Conservation (phyloP, 1,284 basidiomycete species). For the Ganoderma boninense region DNA sequence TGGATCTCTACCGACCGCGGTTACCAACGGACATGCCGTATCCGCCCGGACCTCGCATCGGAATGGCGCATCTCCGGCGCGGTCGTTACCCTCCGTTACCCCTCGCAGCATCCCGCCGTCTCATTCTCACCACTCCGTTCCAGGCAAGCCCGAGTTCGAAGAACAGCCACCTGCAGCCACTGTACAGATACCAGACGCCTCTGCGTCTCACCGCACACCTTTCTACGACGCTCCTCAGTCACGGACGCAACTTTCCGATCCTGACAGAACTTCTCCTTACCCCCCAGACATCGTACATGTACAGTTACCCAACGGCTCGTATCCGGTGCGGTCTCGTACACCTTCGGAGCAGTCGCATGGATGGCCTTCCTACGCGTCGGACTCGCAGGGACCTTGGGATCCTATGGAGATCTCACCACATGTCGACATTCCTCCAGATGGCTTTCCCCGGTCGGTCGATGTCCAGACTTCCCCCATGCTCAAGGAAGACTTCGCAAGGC, state of each 20-base stretch:
- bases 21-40: conserved; percentile 41
- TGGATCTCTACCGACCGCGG: conserved; percentile 31
- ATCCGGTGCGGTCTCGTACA: conserved; percentile 25
- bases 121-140: conserved; percentile 60
- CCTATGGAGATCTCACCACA: conserved; percentile 67
- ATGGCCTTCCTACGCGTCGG: conserved; percentile 42
- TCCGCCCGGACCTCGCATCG: conserved; percentile 44
- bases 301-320: conserved; percentile 25
- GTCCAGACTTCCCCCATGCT: conserved; percentile 59
- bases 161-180: conserved; percentile 40
- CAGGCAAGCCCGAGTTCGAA: conserved; percentile 48
- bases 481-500: conserved; percentile 56
- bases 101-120: conserved; percentile 67
- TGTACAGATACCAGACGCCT: conserved; percentile 54
- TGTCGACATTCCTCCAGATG: conserved; percentile 50
- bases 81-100: conserved; percentile 57
- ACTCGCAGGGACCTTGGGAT: conserved; percentile 54
- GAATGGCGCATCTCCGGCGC: conserved; percentile 42
- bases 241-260: conserved; percentile 23
- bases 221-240: conserved; percentile 51
- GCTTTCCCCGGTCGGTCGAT: conserved; percentile 56
- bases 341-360: conserved; percentile 33
- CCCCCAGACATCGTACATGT: conserved; percentile 32
- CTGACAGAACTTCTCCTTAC: conserved; percentile 15
- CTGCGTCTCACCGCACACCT: conserved; percentile 64